Percentiles rank a stretch among this genome's conserved stretches.
These are phyloP conservation scores for Colletotrichum navitas DNA, from an alignment of 2,329 filamentous ascomycete genomes.

Conservation along the genomic window DNA sequence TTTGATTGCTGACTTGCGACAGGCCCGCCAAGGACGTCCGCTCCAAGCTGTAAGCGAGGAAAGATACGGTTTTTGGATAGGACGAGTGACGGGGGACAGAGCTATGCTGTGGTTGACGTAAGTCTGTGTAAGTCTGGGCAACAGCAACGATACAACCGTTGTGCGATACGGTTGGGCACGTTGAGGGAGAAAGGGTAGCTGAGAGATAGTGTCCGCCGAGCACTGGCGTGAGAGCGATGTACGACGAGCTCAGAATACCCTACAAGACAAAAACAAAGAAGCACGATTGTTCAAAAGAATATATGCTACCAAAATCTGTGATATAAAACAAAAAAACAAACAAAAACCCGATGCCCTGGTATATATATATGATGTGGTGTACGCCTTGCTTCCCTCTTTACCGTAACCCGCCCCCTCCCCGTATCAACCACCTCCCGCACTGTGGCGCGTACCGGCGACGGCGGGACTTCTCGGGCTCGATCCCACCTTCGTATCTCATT, in stretches of 20 bases:
- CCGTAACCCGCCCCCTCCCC: not conserved
- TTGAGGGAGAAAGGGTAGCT: not conserved
- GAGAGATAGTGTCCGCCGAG: constrained; percentile 6
- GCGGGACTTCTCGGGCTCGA: not conserved
- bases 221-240: not conserved
- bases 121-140: not conserved
- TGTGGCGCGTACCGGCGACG: not conserved
- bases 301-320: constrained; percentile 16
- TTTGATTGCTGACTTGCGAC: constrained; percentile 4
- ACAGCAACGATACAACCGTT: not conserved
- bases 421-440: not conserved
- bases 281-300: constrained; percentile 7
- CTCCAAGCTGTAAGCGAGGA: constrained; percentile 31
- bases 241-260: constrained; percentile 12
- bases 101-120: not conserved
- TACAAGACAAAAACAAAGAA: not conserved
- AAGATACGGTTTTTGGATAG: not conserved
- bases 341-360: constrained; percentile 26
- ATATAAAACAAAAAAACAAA: not conserved
- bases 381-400: constrained; percentile 3
- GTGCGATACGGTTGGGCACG: not conserved
- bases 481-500: not conserved
- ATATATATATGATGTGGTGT: constrained; percentile 29
- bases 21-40: constrained; percentile 33
- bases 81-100: not conserved